Percentiles rank a stretch among this genome's conserved stretches.
phyloP scores from a whole-genome alignment of 2,329 filamentous ascomycete species.

The Ophiostoma sp. region DNA sequence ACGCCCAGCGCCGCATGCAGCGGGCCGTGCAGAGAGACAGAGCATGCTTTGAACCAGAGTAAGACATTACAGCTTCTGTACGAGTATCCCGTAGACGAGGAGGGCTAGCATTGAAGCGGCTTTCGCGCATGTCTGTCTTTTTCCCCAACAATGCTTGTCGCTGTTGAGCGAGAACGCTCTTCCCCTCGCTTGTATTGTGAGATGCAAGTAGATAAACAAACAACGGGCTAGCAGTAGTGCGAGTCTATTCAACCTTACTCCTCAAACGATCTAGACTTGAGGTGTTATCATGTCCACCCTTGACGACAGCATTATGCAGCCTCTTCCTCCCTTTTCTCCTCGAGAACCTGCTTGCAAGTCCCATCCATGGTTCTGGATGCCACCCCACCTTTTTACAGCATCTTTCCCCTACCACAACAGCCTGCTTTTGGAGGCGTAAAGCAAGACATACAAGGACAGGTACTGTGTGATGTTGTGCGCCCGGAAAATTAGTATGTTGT shows the following conservation, averaged over 20 bases:
- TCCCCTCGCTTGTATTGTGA: not conserved
- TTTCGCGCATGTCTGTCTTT: not conserved
- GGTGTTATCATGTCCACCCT: not conserved
- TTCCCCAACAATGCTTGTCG: too few species aligned
- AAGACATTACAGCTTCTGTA: not conserved
- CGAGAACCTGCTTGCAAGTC: not conserved
- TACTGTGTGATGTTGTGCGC: not conserved
- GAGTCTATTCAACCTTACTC: not conserved
- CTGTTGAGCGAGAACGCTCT: not conserved
- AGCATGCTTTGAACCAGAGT: not conserved
- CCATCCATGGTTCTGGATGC: not conserved
- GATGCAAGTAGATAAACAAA: not conserved
- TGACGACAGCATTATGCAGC: not conserved
- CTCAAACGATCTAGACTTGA: not conserved
- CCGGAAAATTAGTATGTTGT: not conserved
- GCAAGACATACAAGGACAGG: too few species aligned
- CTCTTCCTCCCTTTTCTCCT: not conserved
- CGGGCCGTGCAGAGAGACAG: constrained; percentile 5
- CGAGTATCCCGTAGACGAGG: not conserved
- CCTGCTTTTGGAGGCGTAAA: too few species aligned
- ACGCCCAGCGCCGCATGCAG: not conserved
- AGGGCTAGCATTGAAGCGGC: not conserved
- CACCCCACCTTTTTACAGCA: not conserved
- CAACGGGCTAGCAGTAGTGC: not conserved
- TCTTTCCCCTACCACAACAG: too few species aligned